Base-by-base conservation (phyloP, 495 filamentous ascomycete genomes). In the Talaromyces adpressus region DNA sequence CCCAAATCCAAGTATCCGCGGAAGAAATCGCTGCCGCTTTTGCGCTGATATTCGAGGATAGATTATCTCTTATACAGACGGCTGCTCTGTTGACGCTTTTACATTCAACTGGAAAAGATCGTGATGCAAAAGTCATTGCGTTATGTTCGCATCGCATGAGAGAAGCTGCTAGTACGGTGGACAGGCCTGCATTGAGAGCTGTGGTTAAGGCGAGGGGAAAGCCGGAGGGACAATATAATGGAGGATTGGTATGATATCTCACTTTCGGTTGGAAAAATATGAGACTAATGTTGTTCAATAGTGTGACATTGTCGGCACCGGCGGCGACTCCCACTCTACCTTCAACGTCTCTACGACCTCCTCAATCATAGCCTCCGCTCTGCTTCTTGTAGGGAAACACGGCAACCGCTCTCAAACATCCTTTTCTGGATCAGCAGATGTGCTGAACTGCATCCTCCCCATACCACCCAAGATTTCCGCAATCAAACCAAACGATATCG, bases 231-330 rank as follows among this genome's bases (percentile, higher is more conserved):
- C 79, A 74, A 25, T 98, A 97, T 71, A 71, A 71, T 2, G 89
- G 85, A 63, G 89, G 86, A 23, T 73, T 93, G 67, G n/a, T n/a
- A n/a, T n/a, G n/a, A n/a, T n/a, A n/a, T n/a, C n/a, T n/a, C n/a
- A n/a, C n/a, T n/a, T n/a, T n/a, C n/a, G n/a, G n/a, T n/a, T n/a
- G n/a, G n/a, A n/a, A n/a, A n/a, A n/a, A n/a, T n/a, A n/a, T n/a
- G n/a, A n/a, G 30, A 57, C 45, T 59, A 67, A 63, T 41, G 27
- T 22, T 57, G 57, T 11, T 6, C 57, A 65, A 93, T 27, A 27
- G 88, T 93, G 92, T 75, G 95, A 99, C 73, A 97, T 99, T 69
- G 95, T 98, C 53, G 95, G 95, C 69, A 99, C 95, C 14, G 95
- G 95, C 58, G 95, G 95, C 70, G 94, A 98, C 77, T 88, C 89